phyloP scores from a whole-genome alignment of 164 flowering plant species.

The Vitis amurensis region DNA sequence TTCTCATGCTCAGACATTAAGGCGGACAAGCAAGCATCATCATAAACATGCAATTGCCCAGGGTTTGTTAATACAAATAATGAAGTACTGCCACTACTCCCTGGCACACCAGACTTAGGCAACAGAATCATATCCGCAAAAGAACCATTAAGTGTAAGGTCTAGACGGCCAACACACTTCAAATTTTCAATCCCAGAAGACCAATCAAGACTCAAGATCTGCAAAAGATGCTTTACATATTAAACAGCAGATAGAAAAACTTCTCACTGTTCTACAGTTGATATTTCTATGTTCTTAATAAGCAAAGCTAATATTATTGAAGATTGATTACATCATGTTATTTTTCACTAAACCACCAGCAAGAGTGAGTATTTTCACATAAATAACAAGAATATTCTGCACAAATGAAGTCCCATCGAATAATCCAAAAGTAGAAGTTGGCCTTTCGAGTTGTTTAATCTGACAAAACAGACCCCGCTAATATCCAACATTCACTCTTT shows the following conservation, averaged over 20 bases:
- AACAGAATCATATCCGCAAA: slow-evolving; percentile 79
- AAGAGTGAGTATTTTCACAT: too few species aligned
- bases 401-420: too few species aligned
- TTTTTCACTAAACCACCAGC: too few species aligned
- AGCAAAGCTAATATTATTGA: background rate
- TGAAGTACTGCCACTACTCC: slow-evolving; percentile 25
- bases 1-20: slow-evolving; percentile 40
- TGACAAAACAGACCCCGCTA: too few species aligned
- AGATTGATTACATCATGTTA: too few species aligned
- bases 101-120: slow-evolving; percentile 37
- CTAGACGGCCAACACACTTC: slow-evolving; percentile 57
- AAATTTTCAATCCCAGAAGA: slow-evolving; percentile 65
- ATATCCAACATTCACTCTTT: too few species aligned
- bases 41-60: slow-evolving; percentile 66
- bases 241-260: background rate
- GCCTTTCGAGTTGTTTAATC: too few species aligned
- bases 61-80: slow-evolving; percentile 77
- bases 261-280: background rate
- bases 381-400: too few species aligned
- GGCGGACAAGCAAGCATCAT: slow-evolving; percentile 44
- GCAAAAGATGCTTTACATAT: slow-evolving; percentile 19
- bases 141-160: slow-evolving; percentile 70
- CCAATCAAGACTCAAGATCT: slow-evolving; percentile 81
- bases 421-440: too few species aligned
- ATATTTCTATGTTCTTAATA: background rate